phyloP scores from a whole-genome alignment of 2,329 filamentous ascomycete species.

The Aspergillus amoenus region DNA sequence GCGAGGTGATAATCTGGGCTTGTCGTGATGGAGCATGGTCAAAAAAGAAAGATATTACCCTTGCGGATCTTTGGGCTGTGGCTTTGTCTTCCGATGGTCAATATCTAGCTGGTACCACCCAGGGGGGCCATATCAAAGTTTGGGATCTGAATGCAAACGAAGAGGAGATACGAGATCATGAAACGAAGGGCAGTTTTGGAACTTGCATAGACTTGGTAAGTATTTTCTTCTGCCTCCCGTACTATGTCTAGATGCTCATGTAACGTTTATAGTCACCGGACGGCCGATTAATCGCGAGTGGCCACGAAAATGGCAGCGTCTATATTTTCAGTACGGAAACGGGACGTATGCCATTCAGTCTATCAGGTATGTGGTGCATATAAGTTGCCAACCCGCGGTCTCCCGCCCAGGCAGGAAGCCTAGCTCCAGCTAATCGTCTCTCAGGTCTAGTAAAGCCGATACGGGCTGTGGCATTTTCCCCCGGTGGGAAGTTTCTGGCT shows the following conservation, averaged over 20 bases:
- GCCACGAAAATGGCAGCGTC: conserved; percentile 86
- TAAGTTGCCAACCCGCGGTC: not conserved
- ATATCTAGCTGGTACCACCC: conserved; percentile 82
- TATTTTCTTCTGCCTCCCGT: conserved; percentile 9
- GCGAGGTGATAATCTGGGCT: conserved; percentile 82
- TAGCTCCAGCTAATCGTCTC: conserved; percentile 19
- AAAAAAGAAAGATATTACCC: conserved; percentile 50
- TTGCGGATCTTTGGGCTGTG: conserved; percentile 81
- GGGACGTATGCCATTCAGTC: conserved; percentile 77
- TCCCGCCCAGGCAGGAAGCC: not conserved
- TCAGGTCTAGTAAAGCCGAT: conserved; percentile 82
- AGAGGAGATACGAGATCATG: conserved; percentile 75
- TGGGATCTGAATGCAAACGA: conserved; percentile 66
- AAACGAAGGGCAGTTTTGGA: conserved; percentile 91
- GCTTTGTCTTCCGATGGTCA: conserved; percentile 80
- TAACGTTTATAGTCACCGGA: conserved; percentile 59
- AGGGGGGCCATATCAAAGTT: conserved; percentile 84
- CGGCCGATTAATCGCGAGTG: conserved; percentile 82
- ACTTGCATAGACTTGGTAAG: conserved; percentile 76
- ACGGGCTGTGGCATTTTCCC: conserved; percentile 82
- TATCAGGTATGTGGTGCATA: conserved; percentile 62
- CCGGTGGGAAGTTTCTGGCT: conserved; percentile 77
- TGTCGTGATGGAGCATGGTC: conserved; percentile 57
- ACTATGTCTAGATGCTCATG: conserved; percentile 13
- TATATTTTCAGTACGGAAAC: conserved; percentile 96